A percentile compares a stretch with the other conserved stretches of the same genome.
phyloP scores from a whole-genome alignment of 441 rosid genomes.

The Capsella rubella region DNA sequence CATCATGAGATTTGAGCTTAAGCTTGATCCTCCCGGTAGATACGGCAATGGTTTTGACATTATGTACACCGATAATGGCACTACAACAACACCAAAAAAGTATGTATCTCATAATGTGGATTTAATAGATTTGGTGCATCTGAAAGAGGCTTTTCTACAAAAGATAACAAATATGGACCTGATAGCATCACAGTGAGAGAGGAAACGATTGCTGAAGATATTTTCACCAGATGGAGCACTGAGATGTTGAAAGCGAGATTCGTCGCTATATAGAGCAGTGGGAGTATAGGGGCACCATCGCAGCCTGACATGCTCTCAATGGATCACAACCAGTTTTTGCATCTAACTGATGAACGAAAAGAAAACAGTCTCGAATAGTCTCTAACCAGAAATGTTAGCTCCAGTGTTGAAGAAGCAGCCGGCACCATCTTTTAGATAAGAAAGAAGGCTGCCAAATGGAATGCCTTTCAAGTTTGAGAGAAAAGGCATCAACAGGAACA shows the following conservation, averaged over 20 bases:
- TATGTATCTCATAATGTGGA: not conserved
- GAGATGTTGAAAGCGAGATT: slow-evolving; percentile 85
- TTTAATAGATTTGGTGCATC: slow-evolving; percentile 13
- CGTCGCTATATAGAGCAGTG: slow-evolving; percentile 67
- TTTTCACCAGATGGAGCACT: slow-evolving; percentile 67
- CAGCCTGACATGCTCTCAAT: slow-evolving; percentile 57
- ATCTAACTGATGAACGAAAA: not conserved
- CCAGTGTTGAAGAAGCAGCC: slow-evolving; percentile 79
- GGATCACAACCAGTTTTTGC: slow-evolving; percentile 20
- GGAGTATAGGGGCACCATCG: slow-evolving; percentile 81
- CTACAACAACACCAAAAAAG: slow-evolving; percentile 48
- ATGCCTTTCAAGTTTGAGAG: slow-evolving; percentile 87
- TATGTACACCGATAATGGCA: slow-evolving; percentile 70
- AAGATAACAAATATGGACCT: slow-evolving; percentile 54
- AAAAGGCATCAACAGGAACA: slow-evolving; percentile 72
- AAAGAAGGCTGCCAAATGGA: slow-evolving; percentile 68
- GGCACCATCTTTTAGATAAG: slow-evolving; percentile 74
- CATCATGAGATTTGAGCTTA: slow-evolving; percentile 69
- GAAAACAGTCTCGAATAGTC: slow-evolving; percentile 1
- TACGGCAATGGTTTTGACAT: slow-evolving; percentile 84
- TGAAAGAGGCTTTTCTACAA: slow-evolving; percentile 18
- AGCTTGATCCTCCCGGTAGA: slow-evolving; percentile 72
- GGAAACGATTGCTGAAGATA: slow-evolving; percentile 78
- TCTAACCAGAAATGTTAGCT: slow-evolving; percentile 62
- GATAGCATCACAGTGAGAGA: slow-evolving; percentile 71